These are phyloP conservation scores for Aureobasidium sp. DNA, from an alignment of 2,329 filamentous ascomycete genomes.

Conservation along the genomic window DNA sequence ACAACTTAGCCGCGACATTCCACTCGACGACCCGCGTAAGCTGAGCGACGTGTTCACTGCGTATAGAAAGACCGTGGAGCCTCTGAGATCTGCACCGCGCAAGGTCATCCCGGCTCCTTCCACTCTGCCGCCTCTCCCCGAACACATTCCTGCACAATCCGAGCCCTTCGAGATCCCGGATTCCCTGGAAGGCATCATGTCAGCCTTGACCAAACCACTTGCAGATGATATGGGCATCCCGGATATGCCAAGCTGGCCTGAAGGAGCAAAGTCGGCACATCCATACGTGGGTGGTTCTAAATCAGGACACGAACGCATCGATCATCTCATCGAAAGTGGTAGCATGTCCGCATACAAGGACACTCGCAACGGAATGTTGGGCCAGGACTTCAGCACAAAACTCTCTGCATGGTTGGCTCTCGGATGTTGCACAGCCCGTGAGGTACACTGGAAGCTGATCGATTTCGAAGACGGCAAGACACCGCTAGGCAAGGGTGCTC, in stretches of 20 bases:
- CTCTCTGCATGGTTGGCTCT: conserved; percentile 65
- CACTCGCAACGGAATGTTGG: conserved; percentile 63
- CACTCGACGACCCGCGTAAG: conserved; percentile 47
- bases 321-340: conserved; percentile 52
- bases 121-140: conserved; percentile 51
- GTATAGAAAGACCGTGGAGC: conserved; percentile 66
- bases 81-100: conserved; percentile 57
- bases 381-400: conserved; percentile 65
- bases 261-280: conserved; percentile 50
- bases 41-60: conserved; percentile 68
- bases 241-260: conserved; percentile 45
- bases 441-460: conserved; percentile 59
- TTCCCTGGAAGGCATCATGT: conserved; percentile 44
- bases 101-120: conserved; percentile 45
- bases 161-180: conserved; percentile 56
- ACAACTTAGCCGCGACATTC: conserved; percentile 60
- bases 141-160: conserved; percentile 49
- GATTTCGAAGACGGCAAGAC: conserved; percentile 58
- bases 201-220: conserved; percentile 51
- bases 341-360: conserved; percentile 57
- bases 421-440: conserved; percentile 63
- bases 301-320: conserved; percentile 49
- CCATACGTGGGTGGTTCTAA: conserved; percentile 62
- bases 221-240: conserved; percentile 39
- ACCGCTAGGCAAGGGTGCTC: conserved; percentile 23